These are phyloP conservation scores for Rhizopus sp. DNA, from an alignment of 371 early-diverging fungal species.

Conservation along the genomic window DNA sequence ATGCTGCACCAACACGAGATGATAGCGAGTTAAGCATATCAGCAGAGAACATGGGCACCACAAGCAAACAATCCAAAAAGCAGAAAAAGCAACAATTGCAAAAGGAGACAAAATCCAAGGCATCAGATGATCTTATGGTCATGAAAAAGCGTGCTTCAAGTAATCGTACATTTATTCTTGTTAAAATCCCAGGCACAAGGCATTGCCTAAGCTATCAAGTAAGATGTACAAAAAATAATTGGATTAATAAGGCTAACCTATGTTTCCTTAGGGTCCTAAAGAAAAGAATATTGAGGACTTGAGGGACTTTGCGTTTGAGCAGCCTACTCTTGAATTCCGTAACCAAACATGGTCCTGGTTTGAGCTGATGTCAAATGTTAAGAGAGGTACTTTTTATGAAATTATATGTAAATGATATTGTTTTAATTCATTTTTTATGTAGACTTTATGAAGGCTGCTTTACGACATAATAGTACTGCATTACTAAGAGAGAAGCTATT, in stretches of 20 bases:
- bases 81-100: slow-evolving; percentile 5
- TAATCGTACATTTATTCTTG: slow-evolving; percentile 69
- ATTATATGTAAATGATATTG: neutral
- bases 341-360: slow-evolving; percentile 78
- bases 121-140: slow-evolving; percentile 34
- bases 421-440: neutral
- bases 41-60: slow-evolving; percentile 5
- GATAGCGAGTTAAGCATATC: slow-evolving; percentile 3
- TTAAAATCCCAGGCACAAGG: slow-evolving; percentile 68
- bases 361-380: slow-evolving; percentile 62
- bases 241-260: neutral
- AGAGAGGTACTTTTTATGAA: slow-evolving; percentile 50
- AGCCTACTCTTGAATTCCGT: slow-evolving; percentile 73
- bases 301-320: slow-evolving; percentile 63
- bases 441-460: slow-evolving; percentile 52
- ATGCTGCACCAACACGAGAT: neutral
- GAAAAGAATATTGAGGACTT: slow-evolving; percentile 75
- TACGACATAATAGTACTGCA: slow-evolving; percentile 46
- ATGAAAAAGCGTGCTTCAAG: slow-evolving; percentile 73
- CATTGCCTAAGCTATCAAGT: slow-evolving; percentile 74
- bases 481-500: slow-evolving; percentile 50
- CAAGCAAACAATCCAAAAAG: slow-evolving; percentile 9
- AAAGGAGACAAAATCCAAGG: slow-evolving; percentile 11
- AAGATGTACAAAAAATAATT: slow-evolving; percentile 9
- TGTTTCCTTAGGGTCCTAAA: slow-evolving; percentile 51